Evolutionary conservation across 139 green algal genomes (phyloP).

Genomic region (Micractinium conductrix): DNA sequence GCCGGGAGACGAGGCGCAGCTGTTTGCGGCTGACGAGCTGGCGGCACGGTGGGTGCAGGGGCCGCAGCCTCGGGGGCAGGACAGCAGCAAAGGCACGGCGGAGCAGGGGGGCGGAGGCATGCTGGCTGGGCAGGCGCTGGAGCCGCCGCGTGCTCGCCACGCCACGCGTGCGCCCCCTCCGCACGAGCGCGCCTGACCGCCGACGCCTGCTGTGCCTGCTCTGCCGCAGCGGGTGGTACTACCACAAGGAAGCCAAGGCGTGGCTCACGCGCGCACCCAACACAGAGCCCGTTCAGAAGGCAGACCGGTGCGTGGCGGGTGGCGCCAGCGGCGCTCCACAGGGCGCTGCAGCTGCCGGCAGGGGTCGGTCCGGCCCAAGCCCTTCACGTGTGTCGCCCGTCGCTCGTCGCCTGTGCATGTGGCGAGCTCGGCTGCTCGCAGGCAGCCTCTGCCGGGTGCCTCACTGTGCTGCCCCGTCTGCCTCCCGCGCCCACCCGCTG

Average conservation of each 20-base stretch:
- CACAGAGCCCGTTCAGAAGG: conserved; percentile 85
- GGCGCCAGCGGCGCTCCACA: too few relatives aligned
- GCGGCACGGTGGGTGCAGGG: conserved; percentile 6
- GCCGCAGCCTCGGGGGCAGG: neutral
- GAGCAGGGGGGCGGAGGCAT: too few relatives aligned
- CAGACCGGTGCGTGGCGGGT: conserved; percentile 35
- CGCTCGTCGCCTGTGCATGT: neutral
- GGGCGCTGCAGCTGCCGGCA: too few relatives aligned
- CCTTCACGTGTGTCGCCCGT: too few relatives aligned
- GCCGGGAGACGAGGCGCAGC: conserved; percentile 87
- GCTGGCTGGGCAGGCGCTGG: too few relatives aligned
- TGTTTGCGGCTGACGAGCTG: conserved; percentile 96
- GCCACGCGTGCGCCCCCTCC: too few relatives aligned
- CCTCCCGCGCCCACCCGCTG: neutral
- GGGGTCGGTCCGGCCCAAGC: too few relatives aligned
- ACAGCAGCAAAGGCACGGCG: too few relatives aligned
- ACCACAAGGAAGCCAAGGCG: conserved; percentile 81
- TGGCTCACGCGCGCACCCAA: conserved; percentile 89
- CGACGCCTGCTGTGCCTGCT: too few relatives aligned
- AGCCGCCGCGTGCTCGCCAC: too few relatives aligned
- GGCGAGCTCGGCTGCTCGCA: neutral
- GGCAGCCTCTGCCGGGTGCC: neutral
- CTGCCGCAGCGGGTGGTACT: conserved; percentile 81
- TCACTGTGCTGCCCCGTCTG: neutral
- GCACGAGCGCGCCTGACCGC: too few relatives aligned